Percentiles rank a stretch among this genome's conserved stretches.
These are phyloP conservation scores for Trichomonas tenax DNA, from an alignment of 208 protist genomes.

Conservation along the genomic window DNA sequence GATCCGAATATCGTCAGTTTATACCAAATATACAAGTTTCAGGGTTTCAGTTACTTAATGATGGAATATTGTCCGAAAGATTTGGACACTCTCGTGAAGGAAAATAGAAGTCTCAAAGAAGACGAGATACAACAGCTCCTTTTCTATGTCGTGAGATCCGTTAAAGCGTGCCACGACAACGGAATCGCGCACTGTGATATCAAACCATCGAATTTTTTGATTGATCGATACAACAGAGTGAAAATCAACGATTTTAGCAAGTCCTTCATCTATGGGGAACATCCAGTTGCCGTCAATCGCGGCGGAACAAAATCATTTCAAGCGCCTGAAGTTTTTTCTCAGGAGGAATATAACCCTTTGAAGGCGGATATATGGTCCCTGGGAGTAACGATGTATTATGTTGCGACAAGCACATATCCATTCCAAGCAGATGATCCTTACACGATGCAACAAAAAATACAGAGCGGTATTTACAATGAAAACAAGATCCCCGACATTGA, in stretches of 20 bases:
- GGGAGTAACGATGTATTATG: conserved; percentile 39
- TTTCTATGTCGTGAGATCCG: background rate
- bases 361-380: conserved; percentile 52
- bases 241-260: background rate
- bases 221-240: background rate
- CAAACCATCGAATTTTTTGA: background rate
- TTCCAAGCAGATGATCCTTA: background rate
- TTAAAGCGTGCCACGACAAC: background rate
- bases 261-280: background rate
- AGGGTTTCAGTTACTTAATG: background rate
- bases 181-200: background rate
- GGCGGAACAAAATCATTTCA: background rate
- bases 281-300: background rate
- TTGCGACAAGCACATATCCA: background rate
- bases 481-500: background rate
- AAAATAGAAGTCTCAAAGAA: background rate
- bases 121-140: background rate
- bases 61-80: background rate
- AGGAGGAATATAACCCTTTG: background rate
- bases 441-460: background rate
- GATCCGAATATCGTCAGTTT: background rate
- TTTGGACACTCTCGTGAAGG: background rate
- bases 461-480: background rate
- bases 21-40: background rate
- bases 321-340: background rate